Evolutionary conservation across 176 grass and related monocot species (phyloP).

Genomic region (Aechmea fasciata): DNA sequence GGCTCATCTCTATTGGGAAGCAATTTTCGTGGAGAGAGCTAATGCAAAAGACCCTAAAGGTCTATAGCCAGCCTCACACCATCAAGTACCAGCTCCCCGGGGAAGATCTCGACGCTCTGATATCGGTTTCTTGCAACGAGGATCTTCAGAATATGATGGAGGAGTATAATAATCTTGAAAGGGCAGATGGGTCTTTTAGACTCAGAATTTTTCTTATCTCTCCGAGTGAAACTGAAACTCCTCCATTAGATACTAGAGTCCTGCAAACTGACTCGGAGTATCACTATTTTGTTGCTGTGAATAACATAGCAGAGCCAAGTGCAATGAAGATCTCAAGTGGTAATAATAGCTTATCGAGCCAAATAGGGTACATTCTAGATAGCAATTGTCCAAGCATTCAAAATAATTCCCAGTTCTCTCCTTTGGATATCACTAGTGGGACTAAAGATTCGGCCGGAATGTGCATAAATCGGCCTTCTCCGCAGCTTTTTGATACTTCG

Average conservation of each 20-base stretch:
- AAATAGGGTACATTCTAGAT: constrained; percentile 31
- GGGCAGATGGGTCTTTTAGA: constrained; percentile 41
- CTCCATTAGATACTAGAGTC: constrained; percentile 25
- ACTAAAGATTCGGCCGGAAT: constrained; percentile 20
- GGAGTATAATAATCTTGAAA: constrained; percentile 66
- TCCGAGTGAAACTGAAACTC: constrained; percentile 44
- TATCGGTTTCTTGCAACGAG: constrained; percentile 80
- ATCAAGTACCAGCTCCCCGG: constrained; percentile 97
- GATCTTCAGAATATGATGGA: constrained; percentile 99
- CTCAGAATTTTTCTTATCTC: constrained; percentile 84
- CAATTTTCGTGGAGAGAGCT: constrained; percentile 56
- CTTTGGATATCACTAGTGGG: constrained; percentile 22
- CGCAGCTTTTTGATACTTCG: constrained; percentile 43
- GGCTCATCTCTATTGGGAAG: constrained; percentile 55
- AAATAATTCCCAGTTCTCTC: constrained; percentile 26
- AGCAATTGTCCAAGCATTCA: constrained; percentile 20
- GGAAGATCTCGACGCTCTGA: constrained; percentile 89
- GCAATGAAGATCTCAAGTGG: constrained; percentile 41
- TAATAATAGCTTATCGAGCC: constrained; percentile 56
- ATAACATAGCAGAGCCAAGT: constrained; percentile 50
- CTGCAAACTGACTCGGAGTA: constrained; percentile 39
- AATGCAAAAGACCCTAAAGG: constrained; percentile 51
- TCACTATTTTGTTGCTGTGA: constrained; percentile 77
- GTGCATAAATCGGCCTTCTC: constrained; percentile 7
- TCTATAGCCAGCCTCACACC: constrained; percentile 72